phyloP scores from a whole-genome alignment of 2,329 filamentous ascomycete species.

The Cladobotryum mycophilum region DNA sequence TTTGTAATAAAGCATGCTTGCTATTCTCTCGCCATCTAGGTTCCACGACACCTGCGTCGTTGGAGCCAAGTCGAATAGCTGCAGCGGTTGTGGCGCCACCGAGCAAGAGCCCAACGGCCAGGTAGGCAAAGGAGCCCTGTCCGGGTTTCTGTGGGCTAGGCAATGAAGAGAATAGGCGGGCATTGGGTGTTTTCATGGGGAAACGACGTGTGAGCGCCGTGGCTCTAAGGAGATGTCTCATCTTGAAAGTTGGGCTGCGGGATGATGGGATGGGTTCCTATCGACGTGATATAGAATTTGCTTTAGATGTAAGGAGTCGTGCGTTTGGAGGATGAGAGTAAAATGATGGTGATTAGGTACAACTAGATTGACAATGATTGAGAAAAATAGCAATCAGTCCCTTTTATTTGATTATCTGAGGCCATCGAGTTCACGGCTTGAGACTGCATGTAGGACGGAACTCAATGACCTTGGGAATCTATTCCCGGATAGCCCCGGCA shows the following conservation, averaged over 20 bases:
- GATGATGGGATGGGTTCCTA: no score
- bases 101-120: conserved; percentile 3
- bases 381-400: no score
- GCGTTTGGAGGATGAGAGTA: no score
- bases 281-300: no score
- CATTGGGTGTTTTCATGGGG: background rate
- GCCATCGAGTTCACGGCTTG: no score
- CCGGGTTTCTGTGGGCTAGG: background rate
- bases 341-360: no score
- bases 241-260: background rate
- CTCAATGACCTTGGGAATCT: no score
- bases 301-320: no score
- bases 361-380: no score
- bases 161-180: conserved; percentile 1
- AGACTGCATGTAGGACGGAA: no score
- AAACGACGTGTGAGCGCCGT: background rate
- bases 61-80: background rate
- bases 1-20: background rate
- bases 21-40: conserved; percentile 13
- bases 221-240: background rate
- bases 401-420: no score
- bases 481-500: no score
- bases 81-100: conserved; percentile 4
- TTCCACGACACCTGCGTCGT: background rate
- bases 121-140: background rate